Percentiles rank a stretch among this genome's conserved stretches.
phyloP scores from a whole-genome alignment of 257 asterid species.

The Nicotiana otophora region DNA sequence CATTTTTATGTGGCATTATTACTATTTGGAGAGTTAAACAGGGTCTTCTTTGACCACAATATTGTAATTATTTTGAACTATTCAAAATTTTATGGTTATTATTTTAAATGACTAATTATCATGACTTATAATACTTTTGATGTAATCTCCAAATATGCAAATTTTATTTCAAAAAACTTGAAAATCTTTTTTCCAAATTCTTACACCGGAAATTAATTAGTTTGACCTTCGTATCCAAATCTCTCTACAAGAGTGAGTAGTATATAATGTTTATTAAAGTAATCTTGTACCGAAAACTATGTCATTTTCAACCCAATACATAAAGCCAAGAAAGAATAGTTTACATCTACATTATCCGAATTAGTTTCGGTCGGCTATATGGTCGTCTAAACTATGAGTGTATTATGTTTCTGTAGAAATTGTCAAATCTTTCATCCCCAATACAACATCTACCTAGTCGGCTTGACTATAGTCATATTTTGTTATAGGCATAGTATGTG shows the following conservation, averaged over 20 bases:
- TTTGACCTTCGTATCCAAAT: not conserved
- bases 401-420: not conserved
- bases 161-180: not conserved
- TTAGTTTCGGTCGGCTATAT: not conserved
- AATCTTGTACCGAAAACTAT: not conserved
- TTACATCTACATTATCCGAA: not conserved
- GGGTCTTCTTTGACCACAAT: not conserved
- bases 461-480: not conserved
- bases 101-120: not conserved
- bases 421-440: not conserved
- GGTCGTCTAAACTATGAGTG: not conserved
- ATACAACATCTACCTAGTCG: not conserved
- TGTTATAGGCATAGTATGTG: not conserved
- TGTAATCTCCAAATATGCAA: not conserved
- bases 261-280: not conserved
- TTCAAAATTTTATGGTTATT: too few species aligned
- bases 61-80: too few species aligned
- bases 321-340: constrained; percentile 1
- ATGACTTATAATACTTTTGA: not conserved
- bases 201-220: not conserved
- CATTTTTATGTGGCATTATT: not conserved
- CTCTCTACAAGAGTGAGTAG: not conserved
- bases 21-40: not conserved
- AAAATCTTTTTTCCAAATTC: not conserved
- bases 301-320: constrained; percentile 2